Base-by-base conservation (phyloP, 192 early-diverging fungal species). In the Entomortierella chlamydospora region DNA sequence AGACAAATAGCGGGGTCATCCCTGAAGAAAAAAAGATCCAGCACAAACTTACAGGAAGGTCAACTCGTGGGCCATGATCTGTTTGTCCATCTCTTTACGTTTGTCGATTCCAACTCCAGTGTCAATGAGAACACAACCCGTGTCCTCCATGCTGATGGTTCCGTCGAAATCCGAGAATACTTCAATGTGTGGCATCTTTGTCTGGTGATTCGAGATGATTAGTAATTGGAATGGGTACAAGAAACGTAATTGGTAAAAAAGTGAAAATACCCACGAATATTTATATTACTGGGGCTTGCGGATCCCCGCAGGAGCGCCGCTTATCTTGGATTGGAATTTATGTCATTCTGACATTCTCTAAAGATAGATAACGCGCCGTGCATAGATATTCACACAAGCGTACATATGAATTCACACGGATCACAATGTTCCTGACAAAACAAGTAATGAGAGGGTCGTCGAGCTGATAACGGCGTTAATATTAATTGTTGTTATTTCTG, bases 141-240 rank as follows among this genome's bases (percentile, higher is more conserved):
- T 87, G 61, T 87, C 86, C 28, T 83, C 61, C 12, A 87, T 53
- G 31, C 83, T 81, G 29, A 87, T 82, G 15, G 86, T 87, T 26
- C 86, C 86, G 63, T 87, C 86, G 66, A 87, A 87, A 59, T 87
- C 86, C 31, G 86, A 83, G 41, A 84, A 87, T 42, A 87, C 84
- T 76, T 85, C 70, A 53, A 87, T 81, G 39, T 49, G 61, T 28
- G 74, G 66, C 74, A 78, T 78, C 60, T 37, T 37, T 64, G 33
- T 33, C 12, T 22, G 12, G 29, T 61, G 51, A 7, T 54, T 29
- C 15, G 37, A n/a, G 33, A 53, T 29, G n/a, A 29, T 11, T 18
- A 53, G 53, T 60, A 23, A n/a, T 26, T 60, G 45, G 15, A 47
- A 17, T 26, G 10, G 47, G 51, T n/a, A n/a, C n/a, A n/a, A n/a